phyloP scores from a whole-genome alignment of 73 alveolate genomes.

The Stentor coeruleus region DNA sequence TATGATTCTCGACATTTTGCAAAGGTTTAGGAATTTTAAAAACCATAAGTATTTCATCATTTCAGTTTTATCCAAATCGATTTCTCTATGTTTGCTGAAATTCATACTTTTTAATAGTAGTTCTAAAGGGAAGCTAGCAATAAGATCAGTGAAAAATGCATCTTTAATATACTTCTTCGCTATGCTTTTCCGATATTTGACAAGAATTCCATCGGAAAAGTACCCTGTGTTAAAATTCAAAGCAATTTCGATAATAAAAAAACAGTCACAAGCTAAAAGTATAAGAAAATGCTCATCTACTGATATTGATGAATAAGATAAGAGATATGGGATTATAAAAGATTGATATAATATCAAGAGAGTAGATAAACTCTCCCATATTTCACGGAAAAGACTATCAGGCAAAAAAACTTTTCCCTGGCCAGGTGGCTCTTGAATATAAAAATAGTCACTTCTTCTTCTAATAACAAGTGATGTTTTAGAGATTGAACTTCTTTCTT shows the following conservation, averaged over 20 bases:
- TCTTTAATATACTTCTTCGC: not conserved
- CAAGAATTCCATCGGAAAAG: not conserved
- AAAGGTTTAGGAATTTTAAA: not conserved
- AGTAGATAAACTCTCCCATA: not conserved
- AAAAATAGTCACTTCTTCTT: conserved; percentile 1
- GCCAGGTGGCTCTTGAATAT: not conserved
- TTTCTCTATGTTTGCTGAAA: not conserved
- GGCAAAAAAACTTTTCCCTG: not conserved
- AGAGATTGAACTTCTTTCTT: not conserved
- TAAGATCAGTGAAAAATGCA: not conserved
- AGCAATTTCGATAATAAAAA: conserved; percentile 4
- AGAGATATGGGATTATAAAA: not conserved
- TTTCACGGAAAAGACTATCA: not conserved
- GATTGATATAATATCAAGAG: not conserved
- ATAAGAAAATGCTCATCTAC: not conserved
- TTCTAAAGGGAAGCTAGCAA: conserved; percentile 22
- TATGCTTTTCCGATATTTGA: not conserved
- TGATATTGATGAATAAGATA: not conserved
- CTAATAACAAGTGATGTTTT: not conserved
- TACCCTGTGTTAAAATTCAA: conserved; percentile 26
- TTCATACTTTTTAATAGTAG: not conserved
- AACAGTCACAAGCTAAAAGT: not conserved
- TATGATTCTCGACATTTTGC: not conserved
- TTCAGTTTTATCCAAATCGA: not conserved
- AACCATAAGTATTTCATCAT: not conserved